Percentiles rank a stretch among this genome's conserved stretches.
Evolutionary conservation across 148 eudicot genomes (phyloP).

Genomic region (Chenopodium quinoa): DNA sequence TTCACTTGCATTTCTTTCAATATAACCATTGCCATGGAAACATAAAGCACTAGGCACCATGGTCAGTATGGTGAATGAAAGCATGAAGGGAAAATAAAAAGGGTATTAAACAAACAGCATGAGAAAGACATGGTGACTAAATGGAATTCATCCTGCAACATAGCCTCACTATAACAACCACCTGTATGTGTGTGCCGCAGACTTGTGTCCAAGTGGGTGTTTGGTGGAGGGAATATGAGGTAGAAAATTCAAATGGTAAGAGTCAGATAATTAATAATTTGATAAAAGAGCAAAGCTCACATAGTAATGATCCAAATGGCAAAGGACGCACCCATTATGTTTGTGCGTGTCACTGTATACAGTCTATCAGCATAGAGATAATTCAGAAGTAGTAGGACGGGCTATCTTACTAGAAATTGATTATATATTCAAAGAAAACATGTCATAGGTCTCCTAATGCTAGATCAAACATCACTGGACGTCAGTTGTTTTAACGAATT

Average conservation of each 20-base stretch:
- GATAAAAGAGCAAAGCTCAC: too few relatives aligned
- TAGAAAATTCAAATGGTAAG: neutral
- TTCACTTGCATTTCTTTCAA: neutral
- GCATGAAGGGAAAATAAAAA: too few relatives aligned
- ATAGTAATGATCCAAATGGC: neutral
- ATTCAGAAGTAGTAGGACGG: neutral
- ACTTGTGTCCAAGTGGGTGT: neutral
- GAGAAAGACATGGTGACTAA: too few relatives aligned
- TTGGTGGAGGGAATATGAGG: neutral
- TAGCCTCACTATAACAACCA: too few relatives aligned
- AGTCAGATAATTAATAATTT: neutral
- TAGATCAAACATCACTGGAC: neutral
- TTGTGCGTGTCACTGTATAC: neutral
- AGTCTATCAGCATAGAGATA: neutral
- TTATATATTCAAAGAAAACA: neutral
- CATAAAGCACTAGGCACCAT: too few relatives aligned
- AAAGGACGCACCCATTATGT: neutral
- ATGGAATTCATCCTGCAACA: too few relatives aligned
- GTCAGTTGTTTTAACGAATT: neutral
- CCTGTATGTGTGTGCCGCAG: neutral
- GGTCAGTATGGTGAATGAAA: too few relatives aligned
- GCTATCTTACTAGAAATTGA: neutral
- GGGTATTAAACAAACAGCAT: too few relatives aligned
- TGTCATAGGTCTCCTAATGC: neutral
- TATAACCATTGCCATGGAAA: neutral